Evolutionary conservation across 1,139 yeast genomes (phyloP).

Genomic region (Debaryomycetaceae sp.): DNA sequence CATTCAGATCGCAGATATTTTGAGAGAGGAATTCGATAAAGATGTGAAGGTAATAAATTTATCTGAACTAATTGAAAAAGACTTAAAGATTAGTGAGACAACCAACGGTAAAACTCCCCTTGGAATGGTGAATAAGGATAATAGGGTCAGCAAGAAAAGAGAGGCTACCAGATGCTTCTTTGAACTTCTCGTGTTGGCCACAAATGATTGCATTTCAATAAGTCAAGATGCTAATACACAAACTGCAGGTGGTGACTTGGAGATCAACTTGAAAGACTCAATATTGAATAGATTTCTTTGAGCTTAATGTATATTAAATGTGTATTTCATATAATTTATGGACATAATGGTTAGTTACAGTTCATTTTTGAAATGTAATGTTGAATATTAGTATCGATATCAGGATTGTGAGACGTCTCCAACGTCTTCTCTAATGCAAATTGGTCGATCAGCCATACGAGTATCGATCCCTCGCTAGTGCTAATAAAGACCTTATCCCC

Average conservation of each 20-base stretch:
- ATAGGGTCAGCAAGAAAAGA: conserved; percentile 36
- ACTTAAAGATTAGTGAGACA: conserved; percentile 17
- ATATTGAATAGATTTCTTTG: conserved; percentile 42
- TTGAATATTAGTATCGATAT: conserved; percentile 7
- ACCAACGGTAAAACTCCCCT: conserved; percentile 21
- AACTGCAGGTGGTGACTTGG: conserved; percentile 54
- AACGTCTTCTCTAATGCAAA: conserved; percentile 8
- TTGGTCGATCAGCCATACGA: conserved; percentile 18
- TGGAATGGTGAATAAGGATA: conserved; percentile 19
- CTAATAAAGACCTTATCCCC: conserved; percentile 24
- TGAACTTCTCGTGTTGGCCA: conserved; percentile 78
- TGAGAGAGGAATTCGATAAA: conserved; percentile 34
- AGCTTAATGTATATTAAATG: conserved; percentile 10
- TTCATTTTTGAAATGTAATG: background rate
- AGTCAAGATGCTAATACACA: conserved; percentile 42
- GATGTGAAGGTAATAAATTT: conserved; percentile 25
- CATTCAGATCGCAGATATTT: conserved; percentile 50
- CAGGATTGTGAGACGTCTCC: conserved; percentile 1
- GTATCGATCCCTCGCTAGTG: conserved; percentile 22
- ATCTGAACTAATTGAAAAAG: conserved; percentile 39
- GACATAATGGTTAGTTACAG: background rate
- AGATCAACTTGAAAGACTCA: conserved; percentile 47
- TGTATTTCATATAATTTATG: conserved; percentile 10
- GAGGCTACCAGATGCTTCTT: conserved; percentile 78
- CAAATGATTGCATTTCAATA: conserved; percentile 65